Percentiles rank a stretch among this genome's conserved stretches.
Conservation (phyloP, 495 filamentous ascomycete species). For the Jackrogersella multiformis region DNA sequence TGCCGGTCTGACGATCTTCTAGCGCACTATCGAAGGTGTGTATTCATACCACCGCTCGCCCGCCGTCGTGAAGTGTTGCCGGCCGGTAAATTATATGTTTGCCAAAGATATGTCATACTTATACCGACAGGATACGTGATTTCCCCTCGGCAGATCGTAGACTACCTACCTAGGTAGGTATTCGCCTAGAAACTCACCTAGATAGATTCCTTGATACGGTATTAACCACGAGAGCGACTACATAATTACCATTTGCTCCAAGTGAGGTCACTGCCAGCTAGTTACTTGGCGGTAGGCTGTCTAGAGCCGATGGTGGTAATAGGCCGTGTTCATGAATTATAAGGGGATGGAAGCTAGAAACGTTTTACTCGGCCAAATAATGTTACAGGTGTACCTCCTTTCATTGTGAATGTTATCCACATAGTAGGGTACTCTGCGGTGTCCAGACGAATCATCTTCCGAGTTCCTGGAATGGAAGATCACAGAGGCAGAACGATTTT, state of each 20-base stretch:
- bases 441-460: slow-evolving; percentile 4
- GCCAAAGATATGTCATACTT: background rate
- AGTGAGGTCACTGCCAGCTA: slow-evolving; percentile 1
- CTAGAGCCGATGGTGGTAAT: slow-evolving; percentile 16
- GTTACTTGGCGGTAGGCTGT: background rate
- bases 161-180: background rate
- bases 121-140: slow-evolving; percentile 1
- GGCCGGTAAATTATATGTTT: slow-evolving; percentile 12
- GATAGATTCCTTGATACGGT: too few relatives aligned
- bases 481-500: background rate
- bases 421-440: slow-evolving; percentile 1
- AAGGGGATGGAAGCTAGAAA: background rate
- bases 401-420: background rate
- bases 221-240: background rate
- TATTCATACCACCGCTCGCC: background rate
- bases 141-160: background rate
- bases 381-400: background rate
- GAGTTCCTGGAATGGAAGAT: slow-evolving; percentile 8
- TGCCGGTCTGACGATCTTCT: slow-evolving; percentile 22
- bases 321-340: slow-evolving; percentile 9
- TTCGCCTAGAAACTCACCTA: too few relatives aligned
- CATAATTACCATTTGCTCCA: background rate
- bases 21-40: background rate
- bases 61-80: background rate
- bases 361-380: slow-evolving; percentile 8